A percentile compares a stretch with the other conserved stretches of the same genome.
Conservation (phyloP, 352 stramenopile species). For the Phytophthora litchii region DNA sequence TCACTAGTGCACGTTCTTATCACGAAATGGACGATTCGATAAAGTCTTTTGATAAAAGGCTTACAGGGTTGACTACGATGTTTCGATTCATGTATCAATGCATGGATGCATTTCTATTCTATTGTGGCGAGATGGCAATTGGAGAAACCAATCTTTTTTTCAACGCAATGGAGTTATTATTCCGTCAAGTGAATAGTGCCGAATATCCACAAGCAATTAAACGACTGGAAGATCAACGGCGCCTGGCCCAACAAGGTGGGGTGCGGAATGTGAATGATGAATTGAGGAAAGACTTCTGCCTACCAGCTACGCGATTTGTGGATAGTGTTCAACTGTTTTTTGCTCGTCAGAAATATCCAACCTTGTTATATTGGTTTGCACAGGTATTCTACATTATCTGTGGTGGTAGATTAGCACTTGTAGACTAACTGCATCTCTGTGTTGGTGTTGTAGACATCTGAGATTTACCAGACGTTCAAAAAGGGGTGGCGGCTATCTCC, state of each 20-base stretch:
- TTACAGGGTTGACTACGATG: slow-evolving; percentile 48
- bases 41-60: slow-evolving; percentile 31
- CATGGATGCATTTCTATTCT: slow-evolving; percentile 74
- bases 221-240: slow-evolving; percentile 24
- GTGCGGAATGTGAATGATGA: slow-evolving; percentile 31
- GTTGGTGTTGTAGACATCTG: slow-evolving; percentile 57
- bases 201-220: slow-evolving; percentile 68
- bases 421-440: slow-evolving; percentile 3
- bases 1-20: slow-evolving; percentile 28
- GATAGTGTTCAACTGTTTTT: slow-evolving; percentile 85
- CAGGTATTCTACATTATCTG: slow-evolving; percentile 47
- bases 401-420: not conserved
- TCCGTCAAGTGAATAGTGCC: slow-evolving; percentile 68
- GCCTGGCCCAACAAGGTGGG: slow-evolving; percentile 3
- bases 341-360: slow-evolving; percentile 81
- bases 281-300: slow-evolving; percentile 43
- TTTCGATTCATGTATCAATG: slow-evolving; percentile 88
- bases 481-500: slow-evolving; percentile 62
- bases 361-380: slow-evolving; percentile 83
- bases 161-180: slow-evolving; percentile 70
- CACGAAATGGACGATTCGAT: slow-evolving; percentile 60
- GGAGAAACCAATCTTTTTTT: slow-evolving; percentile 80
- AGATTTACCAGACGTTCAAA: slow-evolving; percentile 81
- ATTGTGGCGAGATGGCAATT: slow-evolving; percentile 82
- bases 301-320: slow-evolving; percentile 57